Evolutionary conservation across 441 rosid genomes (phyloP), one percentile per base, ranked within the genome.

Genomic region (Lepidium campestre): DNA sequence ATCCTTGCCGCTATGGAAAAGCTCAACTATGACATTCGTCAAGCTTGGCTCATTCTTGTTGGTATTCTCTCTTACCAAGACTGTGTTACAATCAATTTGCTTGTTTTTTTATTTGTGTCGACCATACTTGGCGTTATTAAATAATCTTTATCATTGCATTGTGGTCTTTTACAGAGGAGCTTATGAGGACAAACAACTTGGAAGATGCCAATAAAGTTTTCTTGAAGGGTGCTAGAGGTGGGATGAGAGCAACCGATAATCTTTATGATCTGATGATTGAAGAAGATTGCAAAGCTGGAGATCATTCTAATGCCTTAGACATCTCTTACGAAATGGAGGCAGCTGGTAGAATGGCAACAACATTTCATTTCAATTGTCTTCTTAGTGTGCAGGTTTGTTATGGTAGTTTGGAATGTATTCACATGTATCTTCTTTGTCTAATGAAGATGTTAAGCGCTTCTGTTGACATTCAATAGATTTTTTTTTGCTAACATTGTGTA

Each of bases 251-350:
- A 69, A 89, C 95, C 0, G 86, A 90, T 77, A 80, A 82, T 76
- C 81, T 93, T 9, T 93, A 90, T 71, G 99, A 93, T 84, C 53
- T 81, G 55, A 75, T 93, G 81, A 93, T 93, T 75, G 85, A 76
- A 60, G 97, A 89, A 77, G 97, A 91, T 40, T 93, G 99, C 68
- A 90, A 86, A 79, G 91, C 74, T 57, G 97, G 97, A 42, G 99
- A 93, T 72, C 99, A 93, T 76, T 90, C 99, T 18, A 93, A 93
- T 76, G 99, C 96, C 46, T 76, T 93, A 52, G 97, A 93, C n/a
- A 89, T 93, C 20, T 83, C 95, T 32, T 93, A 90, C 40, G 96
- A 89, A 75, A 93, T 93, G 99, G 99, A 93, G 73, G 95, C 95
- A 9, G 95, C 95, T 23, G 99, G 99, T 36, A 77, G 97, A 40